Conservation (phyloP, 352 stramenopile species). For the Phytophthora parvispora region DNA sequence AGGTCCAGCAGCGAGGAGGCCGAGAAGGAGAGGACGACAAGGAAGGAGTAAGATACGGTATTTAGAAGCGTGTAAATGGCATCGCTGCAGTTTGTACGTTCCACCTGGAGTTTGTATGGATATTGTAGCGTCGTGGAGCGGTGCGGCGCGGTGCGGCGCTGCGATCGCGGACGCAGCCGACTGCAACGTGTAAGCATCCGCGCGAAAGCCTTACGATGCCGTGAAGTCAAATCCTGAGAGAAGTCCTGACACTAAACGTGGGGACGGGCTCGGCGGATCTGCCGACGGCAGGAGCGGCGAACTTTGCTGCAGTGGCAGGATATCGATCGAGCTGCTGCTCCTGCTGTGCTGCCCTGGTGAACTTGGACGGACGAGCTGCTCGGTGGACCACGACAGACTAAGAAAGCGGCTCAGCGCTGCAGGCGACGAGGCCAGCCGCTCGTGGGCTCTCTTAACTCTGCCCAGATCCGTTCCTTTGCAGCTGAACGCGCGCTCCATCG, state of each 20-base stretch:
- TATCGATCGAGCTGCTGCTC: neutral
- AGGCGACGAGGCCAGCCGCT: neutral
- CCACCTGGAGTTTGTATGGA: neutral
- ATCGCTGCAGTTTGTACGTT: constrained; percentile 7
- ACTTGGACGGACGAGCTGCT: neutral
- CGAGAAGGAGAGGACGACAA: neutral
- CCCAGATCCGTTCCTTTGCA: constrained; percentile 27
- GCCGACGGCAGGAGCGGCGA: neutral
- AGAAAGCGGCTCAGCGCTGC: neutral
- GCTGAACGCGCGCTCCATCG: constrained; percentile 15
- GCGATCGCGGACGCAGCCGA: neutral
- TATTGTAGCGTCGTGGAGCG: too few relatives aligned
- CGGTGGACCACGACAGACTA: neutral
- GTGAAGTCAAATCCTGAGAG: constrained; percentile 30
- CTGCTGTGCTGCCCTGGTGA: neutral
- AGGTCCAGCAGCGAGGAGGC: neutral
- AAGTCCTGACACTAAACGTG: constrained; percentile 8
- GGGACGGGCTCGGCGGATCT: neutral
- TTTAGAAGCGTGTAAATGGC: constrained; percentile 30
- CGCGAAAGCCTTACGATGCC: constrained; percentile 16
- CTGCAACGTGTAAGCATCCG: constrained; percentile 1
- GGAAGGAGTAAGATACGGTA: constrained; percentile 14
- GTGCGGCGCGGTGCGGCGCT: neutral
- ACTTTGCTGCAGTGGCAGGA: neutral
- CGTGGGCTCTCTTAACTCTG: constrained; percentile 16